Evolutionary conservation across 345 rosid genomes (phyloP).

Genomic region (Nephelium lappaceum): DNA sequence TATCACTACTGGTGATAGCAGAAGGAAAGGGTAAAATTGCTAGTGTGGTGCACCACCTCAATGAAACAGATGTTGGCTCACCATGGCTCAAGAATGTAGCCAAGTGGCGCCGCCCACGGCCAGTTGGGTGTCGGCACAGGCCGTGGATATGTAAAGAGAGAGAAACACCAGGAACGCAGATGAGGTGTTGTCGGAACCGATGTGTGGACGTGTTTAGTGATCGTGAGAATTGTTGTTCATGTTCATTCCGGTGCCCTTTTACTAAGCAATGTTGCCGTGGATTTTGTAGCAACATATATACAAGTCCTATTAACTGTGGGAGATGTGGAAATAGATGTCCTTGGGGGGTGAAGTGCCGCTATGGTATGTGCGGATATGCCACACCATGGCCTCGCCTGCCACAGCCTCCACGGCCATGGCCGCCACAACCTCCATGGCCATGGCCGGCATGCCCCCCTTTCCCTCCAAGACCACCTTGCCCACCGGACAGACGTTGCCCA

Average conservation of each 20-base stretch:
- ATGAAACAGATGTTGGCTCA: constrained; percentile 25
- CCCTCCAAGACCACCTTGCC: constrained; percentile 5
- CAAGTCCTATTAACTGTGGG: constrained; percentile 45
- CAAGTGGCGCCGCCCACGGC: constrained; percentile 10
- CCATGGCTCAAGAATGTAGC: constrained; percentile 43
- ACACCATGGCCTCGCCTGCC: constrained; percentile 23
- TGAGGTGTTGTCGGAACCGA: constrained; percentile 50
- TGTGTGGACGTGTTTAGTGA: constrained; percentile 53
- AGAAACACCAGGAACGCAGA: constrained; percentile 23
- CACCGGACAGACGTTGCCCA: not conserved
- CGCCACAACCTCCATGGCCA: no score
- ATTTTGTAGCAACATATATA: constrained; percentile 39
- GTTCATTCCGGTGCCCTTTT: constrained; percentile 46
- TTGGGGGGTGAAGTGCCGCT: constrained; percentile 29
- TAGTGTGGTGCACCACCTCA: constrained; percentile 8
- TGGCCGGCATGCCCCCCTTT: no score
- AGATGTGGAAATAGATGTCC: constrained; percentile 51
- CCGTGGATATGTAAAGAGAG: constrained; percentile 51
- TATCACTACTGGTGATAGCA: not conserved
- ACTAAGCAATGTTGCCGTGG: constrained; percentile 55
- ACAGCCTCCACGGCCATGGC: not conserved
- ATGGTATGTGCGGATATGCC: constrained; percentile 68
- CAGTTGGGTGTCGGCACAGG: constrained; percentile 36
- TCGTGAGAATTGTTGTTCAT: constrained; percentile 48
- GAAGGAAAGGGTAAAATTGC: not conserved